Evolutionary conservation across 1,139 yeast genomes (phyloP).

Genomic region (Kurtzmaniella quercitrusa): DNA sequence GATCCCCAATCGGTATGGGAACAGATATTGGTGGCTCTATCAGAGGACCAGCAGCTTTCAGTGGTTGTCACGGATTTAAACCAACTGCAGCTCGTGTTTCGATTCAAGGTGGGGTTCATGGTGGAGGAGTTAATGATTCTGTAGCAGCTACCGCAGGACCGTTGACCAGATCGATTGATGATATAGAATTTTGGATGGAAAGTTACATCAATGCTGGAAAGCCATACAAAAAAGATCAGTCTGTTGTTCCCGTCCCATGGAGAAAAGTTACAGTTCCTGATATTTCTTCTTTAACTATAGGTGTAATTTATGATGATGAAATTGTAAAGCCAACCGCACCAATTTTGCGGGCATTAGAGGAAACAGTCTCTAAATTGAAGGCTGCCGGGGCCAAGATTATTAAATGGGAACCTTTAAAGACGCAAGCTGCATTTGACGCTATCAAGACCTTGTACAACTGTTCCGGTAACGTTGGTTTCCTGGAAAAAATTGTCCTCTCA

Average conservation of each 20-base stretch:
- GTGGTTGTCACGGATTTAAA: slow-evolving; percentile 24
- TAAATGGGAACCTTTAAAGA: slow-evolving; percentile 19
- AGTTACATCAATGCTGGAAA: slow-evolving; percentile 18
- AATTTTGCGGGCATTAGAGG: slow-evolving; percentile 18
- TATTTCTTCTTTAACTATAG: slow-evolving; percentile 14
- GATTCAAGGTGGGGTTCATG: slow-evolving; percentile 7
- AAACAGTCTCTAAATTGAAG: slow-evolving; percentile 14
- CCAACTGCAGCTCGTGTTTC: slow-evolving; percentile 17
- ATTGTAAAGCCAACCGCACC: slow-evolving; percentile 20
- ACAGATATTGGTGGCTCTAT: slow-evolving; percentile 30
- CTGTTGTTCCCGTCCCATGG: slow-evolving; percentile 16
- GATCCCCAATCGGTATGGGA: slow-evolving; percentile 23
- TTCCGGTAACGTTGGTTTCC: slow-evolving; percentile 40
- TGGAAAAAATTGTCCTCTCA: slow-evolving; percentile 6
- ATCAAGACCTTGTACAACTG: slow-evolving; percentile 29
- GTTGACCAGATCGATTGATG: slow-evolving; percentile 28
- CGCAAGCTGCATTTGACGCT: slow-evolving; percentile 20
- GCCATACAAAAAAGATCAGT: slow-evolving; percentile 21
- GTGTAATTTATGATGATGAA: slow-evolving; percentile 15
- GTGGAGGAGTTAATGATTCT: slow-evolving; percentile 25
- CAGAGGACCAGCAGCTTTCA: slow-evolving; percentile 24
- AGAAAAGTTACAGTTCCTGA: slow-evolving; percentile 28
- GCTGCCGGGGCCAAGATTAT: slow-evolving; percentile 17
- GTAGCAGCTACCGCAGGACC: slow-evolving; percentile 48
- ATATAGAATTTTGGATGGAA: slow-evolving; percentile 24